phyloP scores from a whole-genome alignment of 2,329 filamentous ascomycete genomes.

The Alternaria incomplexa region DNA sequence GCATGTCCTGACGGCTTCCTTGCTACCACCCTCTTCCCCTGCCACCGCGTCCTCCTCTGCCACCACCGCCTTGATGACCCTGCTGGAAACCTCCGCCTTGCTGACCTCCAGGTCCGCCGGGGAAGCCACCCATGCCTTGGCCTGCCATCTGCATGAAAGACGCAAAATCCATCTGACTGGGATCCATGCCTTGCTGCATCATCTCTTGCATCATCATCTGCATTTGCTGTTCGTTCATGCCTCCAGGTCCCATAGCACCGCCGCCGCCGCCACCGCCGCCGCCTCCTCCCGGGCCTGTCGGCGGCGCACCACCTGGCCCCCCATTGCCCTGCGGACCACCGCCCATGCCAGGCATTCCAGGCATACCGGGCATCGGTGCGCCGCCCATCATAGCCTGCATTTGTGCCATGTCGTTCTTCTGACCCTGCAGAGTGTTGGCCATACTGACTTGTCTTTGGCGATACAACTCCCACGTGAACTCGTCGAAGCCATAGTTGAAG shows the following conservation, averaged over 20 bases:
- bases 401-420: conserved; percentile 72
- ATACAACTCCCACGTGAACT: conserved; percentile 97
- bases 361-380: conserved; percentile 34
- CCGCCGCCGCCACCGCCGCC: background rate
- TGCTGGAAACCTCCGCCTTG: conserved; percentile 37
- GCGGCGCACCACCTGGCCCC: conserved; percentile 33
- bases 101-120: conserved; percentile 27
- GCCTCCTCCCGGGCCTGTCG: conserved; percentile 33
- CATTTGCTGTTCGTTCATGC: conserved; percentile 62
- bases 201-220: conserved; percentile 65
- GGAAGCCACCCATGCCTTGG: conserved; percentile 36
- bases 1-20: background rate
- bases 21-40: conserved; percentile 33
- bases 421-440: conserved; percentile 76
- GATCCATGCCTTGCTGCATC: conserved; percentile 56
- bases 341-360: conserved; percentile 32
- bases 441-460: conserved; percentile 85
- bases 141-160: conserved; percentile 47
- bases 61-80: conserved; percentile 37
- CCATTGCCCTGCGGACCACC: conserved; percentile 21
- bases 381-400: conserved; percentile 64
- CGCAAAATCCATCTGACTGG: conserved; percentile 43
- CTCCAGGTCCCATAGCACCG: conserved; percentile 23
- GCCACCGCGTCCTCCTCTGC: conserved; percentile 34
- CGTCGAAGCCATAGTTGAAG: conserved; percentile 99